Percentiles rank a stretch among this genome's conserved stretches.
Conservation (phyloP, 345 rosid species). For the Lumnitzera littorea region DNA sequence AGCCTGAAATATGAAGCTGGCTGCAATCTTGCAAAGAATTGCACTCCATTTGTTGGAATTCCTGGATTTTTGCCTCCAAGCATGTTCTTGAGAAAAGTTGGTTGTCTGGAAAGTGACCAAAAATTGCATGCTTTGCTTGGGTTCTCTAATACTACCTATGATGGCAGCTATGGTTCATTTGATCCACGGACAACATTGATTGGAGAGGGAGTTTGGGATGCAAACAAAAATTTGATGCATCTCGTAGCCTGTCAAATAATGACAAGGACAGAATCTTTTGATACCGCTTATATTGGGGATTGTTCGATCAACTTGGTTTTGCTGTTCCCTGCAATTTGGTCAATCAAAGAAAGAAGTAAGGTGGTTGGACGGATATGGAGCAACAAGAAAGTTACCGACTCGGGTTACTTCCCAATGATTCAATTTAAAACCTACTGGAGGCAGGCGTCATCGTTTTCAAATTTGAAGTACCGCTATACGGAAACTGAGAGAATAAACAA, state of each 20-base stretch:
- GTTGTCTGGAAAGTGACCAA: conserved; percentile 16
- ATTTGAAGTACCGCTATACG: conserved; percentile 32
- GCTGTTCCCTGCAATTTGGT: conserved; percentile 28
- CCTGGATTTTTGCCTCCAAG: conserved; percentile 14
- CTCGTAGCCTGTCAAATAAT: conserved; percentile 25
- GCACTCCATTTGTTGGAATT: conserved; percentile 11
- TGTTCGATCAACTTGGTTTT: conserved; percentile 32
- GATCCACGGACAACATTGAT: conserved; percentile 17
- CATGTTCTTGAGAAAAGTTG: conserved; percentile 19
- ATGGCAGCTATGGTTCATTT: conserved; percentile 4
- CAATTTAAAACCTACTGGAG: conserved; percentile 8
- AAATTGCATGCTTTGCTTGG: conserved; percentile 15
- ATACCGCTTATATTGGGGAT: conserved; percentile 32
- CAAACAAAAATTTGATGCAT: conserved; percentile 20
- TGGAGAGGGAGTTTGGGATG: conserved; percentile 51
- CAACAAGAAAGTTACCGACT: conserved; percentile 12
- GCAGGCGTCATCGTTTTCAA: background rate
- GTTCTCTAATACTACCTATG: background rate
- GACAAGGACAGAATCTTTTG: conserved; percentile 17
- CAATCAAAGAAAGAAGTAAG: conserved; percentile 17
- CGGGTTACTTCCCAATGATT: conserved; percentile 24
- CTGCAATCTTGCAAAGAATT: conserved; percentile 15
- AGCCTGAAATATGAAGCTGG: conserved; percentile 13
- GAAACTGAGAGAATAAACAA: conserved; percentile 18
- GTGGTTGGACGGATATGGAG: conserved; percentile 33